Base-by-base conservation (phyloP, 2,329 filamentous ascomycete species). In the Aspergillus sp. region DNA sequence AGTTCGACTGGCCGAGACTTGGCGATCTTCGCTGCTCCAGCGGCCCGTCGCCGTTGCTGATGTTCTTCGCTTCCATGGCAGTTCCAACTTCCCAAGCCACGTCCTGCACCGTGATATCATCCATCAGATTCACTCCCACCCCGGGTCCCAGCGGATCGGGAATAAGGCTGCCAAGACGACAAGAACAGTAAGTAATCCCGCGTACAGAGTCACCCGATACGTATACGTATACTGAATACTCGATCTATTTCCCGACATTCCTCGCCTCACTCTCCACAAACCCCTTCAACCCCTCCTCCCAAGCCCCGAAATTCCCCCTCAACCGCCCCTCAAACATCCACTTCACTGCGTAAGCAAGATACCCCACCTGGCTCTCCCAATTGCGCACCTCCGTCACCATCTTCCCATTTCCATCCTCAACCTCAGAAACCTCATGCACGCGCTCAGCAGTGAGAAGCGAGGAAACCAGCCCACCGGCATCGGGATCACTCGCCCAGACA, bases 361-460 rank as follows among this genome's bases (percentile, higher is more conserved):
- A 68, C 6, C 79, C 80, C 12, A 62, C 66, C 65, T 80, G 78
- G 4, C 69, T 70, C 66, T 80, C 76, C 79, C 79, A 81, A 57
- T 75, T 79, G 55, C 70, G 66, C 62, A 74, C 65, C 68, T 74
- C 66, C 51, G 63, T 71, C 60, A 65, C 64, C 44, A 49, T 70
- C 39, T 48, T 58, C 11, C 59, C 63, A 21, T 56, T 49, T 14
- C 24, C 59, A 6, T 50, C 33, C 35, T 70, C 70, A 6, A 71
- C 66, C 56, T 77, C 76, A 19, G 67, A 66, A 37, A 82, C 68
- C 68, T 81, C 79, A 60, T 81, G 79, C n/a, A 79, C 76, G 11
- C 79, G 67, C 62, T 82, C 78, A 31, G 75, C 73, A 50, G 66
- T 71, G 52, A 81, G 56, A 17, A 82, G 48, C n/a, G 66, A 73